Conservation (phyloP, 2,329 filamentous ascomycete species). For the Colletotrichum sp. region DNA sequence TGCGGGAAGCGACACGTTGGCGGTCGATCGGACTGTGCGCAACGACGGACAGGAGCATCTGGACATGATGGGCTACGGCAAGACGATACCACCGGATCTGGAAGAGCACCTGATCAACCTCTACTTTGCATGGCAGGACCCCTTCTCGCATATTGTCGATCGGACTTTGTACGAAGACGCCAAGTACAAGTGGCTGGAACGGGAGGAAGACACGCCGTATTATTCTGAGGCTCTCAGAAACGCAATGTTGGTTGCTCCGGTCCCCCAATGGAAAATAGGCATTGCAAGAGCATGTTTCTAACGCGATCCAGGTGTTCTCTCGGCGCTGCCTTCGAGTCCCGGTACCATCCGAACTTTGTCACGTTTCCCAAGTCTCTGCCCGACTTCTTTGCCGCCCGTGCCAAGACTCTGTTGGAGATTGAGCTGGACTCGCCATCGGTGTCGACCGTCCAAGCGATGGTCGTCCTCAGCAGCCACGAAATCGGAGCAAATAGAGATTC, state of each 20-base stretch:
- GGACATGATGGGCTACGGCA: constrained; percentile 25
- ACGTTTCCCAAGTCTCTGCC: constrained; percentile 36
- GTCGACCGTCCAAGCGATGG: constrained; percentile 29
- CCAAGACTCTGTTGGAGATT: constrained; percentile 29
- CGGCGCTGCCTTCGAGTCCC: constrained; percentile 45
- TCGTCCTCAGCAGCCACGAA: constrained; percentile 29
- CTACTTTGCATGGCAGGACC: constrained; percentile 30
- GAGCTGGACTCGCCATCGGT: constrained; percentile 29
- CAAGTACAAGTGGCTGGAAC: not conserved
- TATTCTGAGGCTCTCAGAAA: constrained; percentile 31
- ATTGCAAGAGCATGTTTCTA: not conserved
- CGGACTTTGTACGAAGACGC: constrained; percentile 25
- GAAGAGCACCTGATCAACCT: constrained; percentile 24
- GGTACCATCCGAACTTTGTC: constrained; percentile 43
- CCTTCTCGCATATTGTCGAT: constrained; percentile 28
- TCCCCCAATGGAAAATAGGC: rapidly evolving
- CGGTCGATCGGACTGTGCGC: constrained; percentile 28
- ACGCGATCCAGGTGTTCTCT: constrained; percentile 38
- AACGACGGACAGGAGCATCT: constrained; percentile 29
- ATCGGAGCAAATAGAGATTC: constrained; percentile 29
- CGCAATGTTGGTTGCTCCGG: constrained; percentile 25
- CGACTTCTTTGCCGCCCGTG: constrained; percentile 30
- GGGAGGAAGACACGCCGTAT: constrained; percentile 27
- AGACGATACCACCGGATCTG: constrained; percentile 13
- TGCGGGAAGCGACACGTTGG: constrained; percentile 22